phyloP scores from a whole-genome alignment of 1,284 basidiomycete genomes.

The Marasmius oreades region DNA sequence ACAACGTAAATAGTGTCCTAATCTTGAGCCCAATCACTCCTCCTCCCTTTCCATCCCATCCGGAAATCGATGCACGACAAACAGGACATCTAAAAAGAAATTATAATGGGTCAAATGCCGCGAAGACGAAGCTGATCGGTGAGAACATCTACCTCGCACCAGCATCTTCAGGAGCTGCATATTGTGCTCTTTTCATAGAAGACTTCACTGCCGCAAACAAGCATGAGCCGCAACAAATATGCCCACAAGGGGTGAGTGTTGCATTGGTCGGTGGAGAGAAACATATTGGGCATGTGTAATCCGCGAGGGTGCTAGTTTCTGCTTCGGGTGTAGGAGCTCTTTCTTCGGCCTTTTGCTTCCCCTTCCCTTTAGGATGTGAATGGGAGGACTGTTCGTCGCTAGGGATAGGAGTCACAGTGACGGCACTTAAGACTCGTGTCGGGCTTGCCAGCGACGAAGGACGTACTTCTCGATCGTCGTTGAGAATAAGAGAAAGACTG shows the following conservation, averaged over 20 bases:
- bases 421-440: not conserved
- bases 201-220: conserved; percentile 71
- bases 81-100: conserved; percentile 52
- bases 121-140: not conserved
- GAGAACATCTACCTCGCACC: conserved; percentile 39
- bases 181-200: conserved; percentile 47
- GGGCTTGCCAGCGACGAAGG: not conserved
- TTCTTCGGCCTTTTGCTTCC: conserved; percentile 9
- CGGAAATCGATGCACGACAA: conserved; percentile 55
- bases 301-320: conserved; percentile 34
- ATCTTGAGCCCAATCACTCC: conserved; percentile 60
- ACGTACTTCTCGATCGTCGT: not conserved
- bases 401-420: not conserved
- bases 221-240: conserved; percentile 72
- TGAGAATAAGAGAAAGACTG: conserved; percentile 1
- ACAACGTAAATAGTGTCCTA: conserved; percentile 24
- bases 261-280: conserved; percentile 72
- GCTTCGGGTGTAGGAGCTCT: conserved; percentile 2
- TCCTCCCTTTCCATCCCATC: conserved; percentile 63
- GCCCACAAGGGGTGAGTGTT: conserved; percentile 74
- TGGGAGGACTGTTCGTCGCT: too few species aligned
- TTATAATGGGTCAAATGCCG: conserved; percentile 4
- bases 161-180: conserved; percentile 27
- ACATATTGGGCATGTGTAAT: conserved; percentile 75
- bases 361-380: conserved; percentile 3